These are phyloP conservation scores for Alternaria dauci DNA, from an alignment of 2,329 filamentous ascomycete species.

Conservation along the genomic window DNA sequence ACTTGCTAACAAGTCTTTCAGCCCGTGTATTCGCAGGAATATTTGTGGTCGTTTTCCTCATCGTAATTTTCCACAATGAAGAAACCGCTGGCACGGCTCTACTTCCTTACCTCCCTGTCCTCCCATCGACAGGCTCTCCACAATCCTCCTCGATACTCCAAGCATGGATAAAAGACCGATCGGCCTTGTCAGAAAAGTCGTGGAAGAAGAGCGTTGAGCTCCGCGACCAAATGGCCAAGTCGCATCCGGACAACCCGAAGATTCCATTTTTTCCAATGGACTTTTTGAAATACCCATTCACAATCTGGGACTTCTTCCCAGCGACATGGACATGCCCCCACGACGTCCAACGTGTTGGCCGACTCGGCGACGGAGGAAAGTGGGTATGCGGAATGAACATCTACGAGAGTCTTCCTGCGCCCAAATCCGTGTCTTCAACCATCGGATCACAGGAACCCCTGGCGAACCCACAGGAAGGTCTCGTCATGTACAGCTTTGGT, in stretches of 20 bases:
- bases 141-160: conserved; percentile 26
- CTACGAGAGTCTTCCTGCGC: conserved; percentile 38
- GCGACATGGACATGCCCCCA: conserved; percentile 46
- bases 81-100: conserved; percentile 30
- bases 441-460: conserved; percentile 25
- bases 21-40: conserved; percentile 33
- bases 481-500: conserved; percentile 46
- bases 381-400: conserved; percentile 49
- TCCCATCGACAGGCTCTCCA: conserved; percentile 21
- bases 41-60: conserved; percentile 35
- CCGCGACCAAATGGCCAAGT: conserved; percentile 38
- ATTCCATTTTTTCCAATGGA: conserved; percentile 44
- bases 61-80: conserved; percentile 39
- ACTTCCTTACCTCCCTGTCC: conserved; percentile 34
- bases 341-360: conserved; percentile 44
- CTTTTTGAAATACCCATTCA: conserved; percentile 44
- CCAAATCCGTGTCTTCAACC: conserved; percentile 19
- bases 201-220: conserved; percentile 42
- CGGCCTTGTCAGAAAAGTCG: conserved; percentile 40
- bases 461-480: conserved; percentile 24
- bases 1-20: conserved; percentile 15
- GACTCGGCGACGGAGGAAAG: conserved; percentile 46
- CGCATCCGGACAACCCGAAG: conserved; percentile 39
- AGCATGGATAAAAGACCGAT: conserved; percentile 40
- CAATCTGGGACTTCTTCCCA: conserved; percentile 47